These are phyloP conservation scores for Synchytrium microbalum DNA, from an alignment of 371 early-diverging fungal genomes.

Conservation along the genomic window DNA sequence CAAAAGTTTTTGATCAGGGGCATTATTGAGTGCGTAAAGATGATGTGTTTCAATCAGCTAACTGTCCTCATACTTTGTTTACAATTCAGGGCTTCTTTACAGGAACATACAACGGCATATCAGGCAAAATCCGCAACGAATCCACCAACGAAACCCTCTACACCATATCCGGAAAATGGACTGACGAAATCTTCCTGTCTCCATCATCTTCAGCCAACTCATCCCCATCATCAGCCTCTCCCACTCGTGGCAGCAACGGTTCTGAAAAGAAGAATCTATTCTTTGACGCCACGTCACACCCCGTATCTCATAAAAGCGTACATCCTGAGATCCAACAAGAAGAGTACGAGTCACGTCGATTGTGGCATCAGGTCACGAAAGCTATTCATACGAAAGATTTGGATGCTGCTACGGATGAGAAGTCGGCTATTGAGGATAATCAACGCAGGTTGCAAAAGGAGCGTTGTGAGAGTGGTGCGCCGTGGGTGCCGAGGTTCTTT, in stretches of 20 bases:
- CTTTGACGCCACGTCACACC: not conserved
- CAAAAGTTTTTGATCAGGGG: constrained; percentile 6
- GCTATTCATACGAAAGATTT: not conserved
- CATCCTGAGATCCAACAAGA: not conserved
- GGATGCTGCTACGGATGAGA: not conserved
- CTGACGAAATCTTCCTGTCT: constrained; percentile 33
- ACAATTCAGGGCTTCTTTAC: constrained; percentile 67
- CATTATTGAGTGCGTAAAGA: too few species aligned
- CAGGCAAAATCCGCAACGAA: constrained; percentile 73
- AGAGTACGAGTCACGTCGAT: constrained; percentile 1
- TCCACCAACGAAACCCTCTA: constrained; percentile 69
- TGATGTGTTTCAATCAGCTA: constrained; percentile 1
- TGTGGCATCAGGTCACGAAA: not conserved
- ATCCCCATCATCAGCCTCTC: too few species aligned
- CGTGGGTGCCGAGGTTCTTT: not conserved
- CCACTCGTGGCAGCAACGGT: not conserved
- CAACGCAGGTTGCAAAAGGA: not conserved
- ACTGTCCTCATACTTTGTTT: constrained; percentile 61
- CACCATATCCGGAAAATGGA: constrained; percentile 84
- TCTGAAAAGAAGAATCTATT: not conserved
- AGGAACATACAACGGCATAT: constrained; percentile 69
- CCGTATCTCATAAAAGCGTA: not conserved
- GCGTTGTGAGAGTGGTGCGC: not conserved
- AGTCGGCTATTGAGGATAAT: not conserved
- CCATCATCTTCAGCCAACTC: not conserved